Evolutionary conservation across 2,329 filamentous ascomycete species (phyloP).

Genomic region (Diaporthe vaccinii): DNA sequence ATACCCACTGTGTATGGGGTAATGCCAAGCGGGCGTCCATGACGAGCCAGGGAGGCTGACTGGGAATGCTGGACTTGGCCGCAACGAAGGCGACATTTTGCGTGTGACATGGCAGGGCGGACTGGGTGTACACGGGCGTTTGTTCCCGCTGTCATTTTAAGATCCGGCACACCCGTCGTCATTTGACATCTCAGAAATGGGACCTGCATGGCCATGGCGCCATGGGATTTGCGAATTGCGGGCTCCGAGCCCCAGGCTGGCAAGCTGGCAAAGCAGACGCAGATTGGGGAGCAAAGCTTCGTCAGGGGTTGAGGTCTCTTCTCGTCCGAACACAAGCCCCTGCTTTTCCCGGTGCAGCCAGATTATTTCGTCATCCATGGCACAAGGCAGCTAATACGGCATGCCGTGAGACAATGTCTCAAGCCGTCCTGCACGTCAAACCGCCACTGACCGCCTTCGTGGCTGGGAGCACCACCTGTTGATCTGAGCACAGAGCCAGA

Average conservation of each 20-base stretch:
- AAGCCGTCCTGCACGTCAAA: not conserved
- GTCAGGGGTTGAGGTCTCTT: not conserved
- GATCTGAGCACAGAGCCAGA: not conserved
- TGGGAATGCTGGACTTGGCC: slow-evolving; percentile 13
- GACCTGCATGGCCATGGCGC: slow-evolving; percentile 4
- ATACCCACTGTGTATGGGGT: slow-evolving; percentile 26
- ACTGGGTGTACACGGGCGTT: slow-evolving; percentile 7
- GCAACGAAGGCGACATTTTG: slow-evolving; percentile 20
- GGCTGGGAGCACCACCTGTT: not conserved
- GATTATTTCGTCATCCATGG: not conserved
- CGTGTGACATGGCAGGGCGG: not conserved
- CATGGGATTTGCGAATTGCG: slow-evolving; percentile 1
- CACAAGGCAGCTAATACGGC: not conserved
- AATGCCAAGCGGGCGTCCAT: slow-evolving; percentile 18
- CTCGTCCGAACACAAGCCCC: not conserved
- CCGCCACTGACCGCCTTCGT: not conserved
- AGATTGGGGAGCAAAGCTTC: not conserved
- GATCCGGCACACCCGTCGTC: not conserved
- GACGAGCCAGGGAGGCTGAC: slow-evolving; percentile 17
- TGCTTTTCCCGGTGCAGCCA: not conserved
- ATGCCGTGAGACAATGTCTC: slow-evolving; percentile 4
- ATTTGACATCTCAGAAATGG: not conserved
- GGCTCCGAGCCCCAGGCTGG: not conserved
- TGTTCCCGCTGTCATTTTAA: slow-evolving; percentile 21
- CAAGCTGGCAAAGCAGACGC: not conserved